These are phyloP conservation scores for Candida jianshihensis DNA, from an alignment of 805 yeast species.

Conservation along the genomic window DNA sequence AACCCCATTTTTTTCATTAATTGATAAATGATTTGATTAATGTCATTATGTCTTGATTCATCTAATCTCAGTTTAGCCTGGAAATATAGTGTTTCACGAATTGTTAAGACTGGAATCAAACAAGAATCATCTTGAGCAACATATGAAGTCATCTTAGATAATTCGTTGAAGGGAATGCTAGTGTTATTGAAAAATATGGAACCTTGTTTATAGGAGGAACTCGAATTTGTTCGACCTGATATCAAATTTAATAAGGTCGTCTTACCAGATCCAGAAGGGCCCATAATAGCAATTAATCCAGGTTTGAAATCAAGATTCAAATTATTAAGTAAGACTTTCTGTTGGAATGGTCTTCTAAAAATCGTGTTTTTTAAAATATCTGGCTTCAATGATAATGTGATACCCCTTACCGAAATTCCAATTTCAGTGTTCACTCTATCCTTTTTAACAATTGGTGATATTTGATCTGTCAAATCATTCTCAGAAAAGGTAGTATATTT, in stretches of 20 bases:
- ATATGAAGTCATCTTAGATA: constrained; percentile 48
- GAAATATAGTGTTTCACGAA: constrained; percentile 64
- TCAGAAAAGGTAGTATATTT: not conserved
- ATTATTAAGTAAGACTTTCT: constrained; percentile 20
- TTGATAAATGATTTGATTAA: constrained; percentile 40
- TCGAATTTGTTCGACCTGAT: constrained; percentile 43
- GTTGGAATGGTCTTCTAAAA: constrained; percentile 3
- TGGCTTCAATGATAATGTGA: constrained; percentile 10
- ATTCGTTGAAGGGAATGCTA: constrained; percentile 26
- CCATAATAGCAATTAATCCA: constrained; percentile 67
- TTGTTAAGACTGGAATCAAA: constrained; percentile 64
- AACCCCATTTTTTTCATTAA: constrained; percentile 64
- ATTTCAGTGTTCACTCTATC: not conserved
- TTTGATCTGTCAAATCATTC: not conserved
- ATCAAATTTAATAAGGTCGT: constrained; percentile 58
- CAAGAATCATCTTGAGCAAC: constrained; percentile 80
- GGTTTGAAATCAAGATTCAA: constrained; percentile 66
- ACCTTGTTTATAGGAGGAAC: constrained; percentile 29
- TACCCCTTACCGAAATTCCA: constrained; percentile 6
- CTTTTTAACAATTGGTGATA: too few relatives aligned
- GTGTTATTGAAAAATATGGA: constrained; percentile 35
- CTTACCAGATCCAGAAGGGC: constrained; percentile 79
- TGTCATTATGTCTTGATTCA: constrained; percentile 32
- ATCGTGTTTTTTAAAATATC: constrained; percentile 3
- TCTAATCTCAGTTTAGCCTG: constrained; percentile 68